A percentile compares a stretch with the other conserved stretches of the same genome.
Evolutionary conservation across 2,329 filamentous ascomycete species (phyloP).

Genomic region (Penicillium aurantiogriseum): DNA sequence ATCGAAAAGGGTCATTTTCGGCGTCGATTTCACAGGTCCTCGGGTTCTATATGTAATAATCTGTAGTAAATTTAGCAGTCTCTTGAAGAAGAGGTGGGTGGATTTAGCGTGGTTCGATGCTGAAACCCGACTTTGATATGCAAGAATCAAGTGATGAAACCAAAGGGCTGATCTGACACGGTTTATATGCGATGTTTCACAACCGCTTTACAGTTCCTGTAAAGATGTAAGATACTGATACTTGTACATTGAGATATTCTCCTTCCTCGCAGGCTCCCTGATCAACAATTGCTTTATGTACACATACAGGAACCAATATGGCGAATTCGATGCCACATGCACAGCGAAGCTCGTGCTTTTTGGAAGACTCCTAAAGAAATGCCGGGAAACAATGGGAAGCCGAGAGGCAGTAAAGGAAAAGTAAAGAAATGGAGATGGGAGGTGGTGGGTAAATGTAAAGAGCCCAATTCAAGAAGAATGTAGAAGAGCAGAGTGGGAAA

Average conservation of each 20-base stretch:
- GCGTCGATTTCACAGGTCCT: too few relatives aligned
- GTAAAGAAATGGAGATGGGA: not conserved
- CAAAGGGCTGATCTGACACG: not conserved
- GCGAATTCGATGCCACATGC: not conserved
- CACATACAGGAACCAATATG: slow-evolving; percentile 11
- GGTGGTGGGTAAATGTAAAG: not conserved
- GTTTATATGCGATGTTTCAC: not conserved
- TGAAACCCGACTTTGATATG: not conserved
- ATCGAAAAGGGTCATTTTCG: too few relatives aligned
- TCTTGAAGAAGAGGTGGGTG: not conserved
- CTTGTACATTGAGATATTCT: slow-evolving; percentile 14
- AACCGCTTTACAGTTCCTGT: not conserved
- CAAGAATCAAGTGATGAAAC: not conserved
- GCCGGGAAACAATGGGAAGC: slow-evolving; percentile 1
- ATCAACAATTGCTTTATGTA: slow-evolving; percentile 16
- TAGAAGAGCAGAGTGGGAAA: slow-evolving; percentile 7
- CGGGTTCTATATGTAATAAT: too few relatives aligned
- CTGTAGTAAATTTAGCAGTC: too few relatives aligned
- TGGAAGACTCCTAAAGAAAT: slow-evolving; percentile 14
- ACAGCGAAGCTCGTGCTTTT: slow-evolving; percentile 6
- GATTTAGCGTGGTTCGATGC: not conserved
- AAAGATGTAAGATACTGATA: not conserved
- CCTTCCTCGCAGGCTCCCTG: slow-evolving; percentile 5
- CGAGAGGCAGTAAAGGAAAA: not conserved
- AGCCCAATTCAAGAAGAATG: not conserved